Conservation (phyloP, 768 basidiomycete genomes). For the Russula olivacea region DNA sequence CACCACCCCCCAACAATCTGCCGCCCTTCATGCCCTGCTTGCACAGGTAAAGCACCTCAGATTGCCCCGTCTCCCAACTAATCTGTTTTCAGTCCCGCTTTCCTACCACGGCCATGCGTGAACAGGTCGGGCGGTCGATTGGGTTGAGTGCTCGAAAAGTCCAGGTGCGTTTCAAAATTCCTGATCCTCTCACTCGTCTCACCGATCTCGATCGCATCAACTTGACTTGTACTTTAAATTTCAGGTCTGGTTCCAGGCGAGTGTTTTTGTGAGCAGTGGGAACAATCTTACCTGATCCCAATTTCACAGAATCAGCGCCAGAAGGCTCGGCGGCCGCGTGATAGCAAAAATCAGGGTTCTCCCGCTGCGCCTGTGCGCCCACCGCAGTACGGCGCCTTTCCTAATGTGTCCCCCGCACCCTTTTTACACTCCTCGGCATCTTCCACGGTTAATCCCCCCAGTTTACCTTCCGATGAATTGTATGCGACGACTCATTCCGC, state of each 20-base stretch:
- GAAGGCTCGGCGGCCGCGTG: conserved; percentile 71
- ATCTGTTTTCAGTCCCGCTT: conserved; percentile 62
- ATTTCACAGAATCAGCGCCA: conserved; percentile 71
- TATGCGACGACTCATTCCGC: background rate
- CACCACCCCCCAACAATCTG: conserved; percentile 84
- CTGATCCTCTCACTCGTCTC: conserved; percentile 8
- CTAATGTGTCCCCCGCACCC: conserved; percentile 35
- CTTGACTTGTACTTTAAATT: conserved; percentile 31
- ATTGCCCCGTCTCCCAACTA: conserved; percentile 8
- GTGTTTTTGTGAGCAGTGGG: conserved; percentile 20
- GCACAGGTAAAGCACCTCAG: conserved; percentile 55
- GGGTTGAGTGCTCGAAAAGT: conserved; percentile 89
- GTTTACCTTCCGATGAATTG: conserved; percentile 19
- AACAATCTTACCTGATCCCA: conserved; percentile 15
- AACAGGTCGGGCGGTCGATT: conserved; percentile 81
- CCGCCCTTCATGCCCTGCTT: conserved; percentile 81
- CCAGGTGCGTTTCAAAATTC: conserved; percentile 50
- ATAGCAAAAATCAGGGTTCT: conserved; percentile 41
- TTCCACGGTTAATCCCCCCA: conserved; percentile 25
- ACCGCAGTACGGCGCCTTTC: conserved; percentile 60
- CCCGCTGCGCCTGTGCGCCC: conserved; percentile 43
- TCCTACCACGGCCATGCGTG: conserved; percentile 80
- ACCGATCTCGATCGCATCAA: conserved; percentile 12
- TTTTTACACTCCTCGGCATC: conserved; percentile 32
- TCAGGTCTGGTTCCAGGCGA: conserved; percentile 89